Conservation (phyloP, 768 basidiomycete genomes). For the Leccinum aurantiacum region DNA sequence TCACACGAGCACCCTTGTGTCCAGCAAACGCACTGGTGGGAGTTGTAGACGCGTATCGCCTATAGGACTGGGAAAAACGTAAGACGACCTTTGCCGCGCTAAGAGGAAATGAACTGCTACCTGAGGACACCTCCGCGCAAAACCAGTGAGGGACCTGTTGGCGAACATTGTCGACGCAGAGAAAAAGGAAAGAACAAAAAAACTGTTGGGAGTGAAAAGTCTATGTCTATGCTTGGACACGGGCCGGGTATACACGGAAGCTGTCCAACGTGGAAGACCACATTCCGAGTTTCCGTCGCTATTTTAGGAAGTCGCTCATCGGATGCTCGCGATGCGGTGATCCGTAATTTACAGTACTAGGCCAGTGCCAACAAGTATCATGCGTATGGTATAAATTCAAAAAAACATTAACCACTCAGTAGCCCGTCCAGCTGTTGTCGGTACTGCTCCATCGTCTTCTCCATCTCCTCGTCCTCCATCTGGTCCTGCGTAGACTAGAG, state of each 20-base stretch:
- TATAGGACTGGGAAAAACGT: slow-evolving; percentile 42
- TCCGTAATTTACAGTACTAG: slow-evolving; percentile 8
- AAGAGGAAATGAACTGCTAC: slow-evolving; percentile 36
- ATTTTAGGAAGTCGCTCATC: slow-evolving; percentile 9
- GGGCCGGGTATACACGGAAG: slow-evolving; percentile 26
- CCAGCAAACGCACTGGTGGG: slow-evolving; percentile 91
- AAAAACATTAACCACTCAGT: slow-evolving; percentile 47
- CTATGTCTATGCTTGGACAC: neutral
- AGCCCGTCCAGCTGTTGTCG: slow-evolving; percentile 86
- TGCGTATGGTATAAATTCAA: slow-evolving; percentile 16
- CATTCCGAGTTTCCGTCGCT: neutral
- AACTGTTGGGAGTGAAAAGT: slow-evolving; percentile 16
- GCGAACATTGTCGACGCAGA: slow-evolving; percentile 51
- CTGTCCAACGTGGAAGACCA: slow-evolving; percentile 19
- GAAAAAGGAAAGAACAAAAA: slow-evolving; percentile 21
- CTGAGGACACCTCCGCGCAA: slow-evolving; percentile 50
- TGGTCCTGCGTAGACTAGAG: slow-evolving; percentile 58
- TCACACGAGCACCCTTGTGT: slow-evolving; percentile 82
- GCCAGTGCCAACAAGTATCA: neutral
- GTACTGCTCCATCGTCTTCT: slow-evolving; percentile 87
- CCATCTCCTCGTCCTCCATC: slow-evolving; percentile 77
- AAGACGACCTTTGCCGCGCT: slow-evolving; percentile 5
- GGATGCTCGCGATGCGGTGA: neutral
- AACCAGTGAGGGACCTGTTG: slow-evolving; percentile 53
- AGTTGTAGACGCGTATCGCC: slow-evolving; percentile 65